Evolutionary conservation across 495 filamentous ascomycete species (phyloP).

Genomic region (Oidiodendron maius): DNA sequence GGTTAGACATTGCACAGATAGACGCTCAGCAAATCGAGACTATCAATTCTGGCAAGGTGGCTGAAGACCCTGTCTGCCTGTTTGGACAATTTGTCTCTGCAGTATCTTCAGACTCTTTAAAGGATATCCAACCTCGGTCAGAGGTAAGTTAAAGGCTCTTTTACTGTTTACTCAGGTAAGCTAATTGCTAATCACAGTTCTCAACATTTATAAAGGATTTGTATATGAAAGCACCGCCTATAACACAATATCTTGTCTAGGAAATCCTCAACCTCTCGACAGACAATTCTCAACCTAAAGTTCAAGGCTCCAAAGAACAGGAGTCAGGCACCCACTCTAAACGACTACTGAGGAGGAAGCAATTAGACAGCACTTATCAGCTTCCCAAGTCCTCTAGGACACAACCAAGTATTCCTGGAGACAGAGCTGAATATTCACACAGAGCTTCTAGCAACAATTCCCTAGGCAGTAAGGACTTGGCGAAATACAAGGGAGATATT

Average conservation of each 20-base stretch:
- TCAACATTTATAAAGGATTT: constrained; percentile 13
- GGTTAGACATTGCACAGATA: constrained; percentile 3
- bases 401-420: background rate
- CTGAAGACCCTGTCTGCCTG: constrained; percentile 7
- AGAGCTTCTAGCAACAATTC: too few species aligned
- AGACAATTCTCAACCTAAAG: constrained; percentile 1
- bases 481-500: constrained; percentile 5
- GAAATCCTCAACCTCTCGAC: constrained; percentile 11
- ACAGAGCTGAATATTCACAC: too few species aligned
- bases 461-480: constrained; percentile 1
- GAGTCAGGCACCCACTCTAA: background rate
- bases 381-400: constrained; percentile 9
- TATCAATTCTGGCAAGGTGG: constrained; percentile 5
- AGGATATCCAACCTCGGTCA: constrained; percentile 7
- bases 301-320: constrained; percentile 1
- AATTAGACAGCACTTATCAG: constrained; percentile 7
- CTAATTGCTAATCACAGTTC: constrained; percentile 11
- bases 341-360: background rate
- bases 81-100: constrained; percentile 15
- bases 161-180: constrained; percentile 3
- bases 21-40: constrained; percentile 5
- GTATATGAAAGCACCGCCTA: constrained; percentile 7
- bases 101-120: too few species aligned
- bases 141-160: constrained; percentile 9
- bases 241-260: constrained; percentile 11